A percentile compares a stretch with the other conserved stretches of the same genome.
Evolutionary conservation across 2,329 filamentous ascomycete genomes (phyloP).

Genomic region (Calonectria crousiana): DNA sequence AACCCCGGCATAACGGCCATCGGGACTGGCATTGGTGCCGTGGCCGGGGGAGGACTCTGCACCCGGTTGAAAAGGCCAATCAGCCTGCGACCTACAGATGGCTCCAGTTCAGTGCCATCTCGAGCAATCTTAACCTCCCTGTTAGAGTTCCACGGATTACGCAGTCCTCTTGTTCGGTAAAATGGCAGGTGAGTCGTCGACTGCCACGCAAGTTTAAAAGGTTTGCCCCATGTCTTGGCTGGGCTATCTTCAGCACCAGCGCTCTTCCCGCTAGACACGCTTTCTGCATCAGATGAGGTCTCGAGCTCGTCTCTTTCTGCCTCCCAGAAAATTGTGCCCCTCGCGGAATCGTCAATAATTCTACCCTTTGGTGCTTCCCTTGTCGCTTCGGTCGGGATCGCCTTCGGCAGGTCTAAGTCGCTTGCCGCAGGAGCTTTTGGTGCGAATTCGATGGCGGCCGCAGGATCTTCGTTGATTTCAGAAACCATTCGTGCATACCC

Average conservation of each 20-base stretch:
- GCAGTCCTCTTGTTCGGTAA: conserved; percentile 85
- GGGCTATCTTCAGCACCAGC: conserved; percentile 56
- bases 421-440: conserved; percentile 71
- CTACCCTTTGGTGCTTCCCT: conserved; percentile 83
- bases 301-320: conserved; percentile 71
- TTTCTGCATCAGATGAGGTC: conserved; percentile 59
- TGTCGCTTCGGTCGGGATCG: conserved; percentile 83
- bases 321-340: conserved; percentile 99
- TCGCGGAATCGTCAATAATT: conserved; percentile 91
- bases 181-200: conserved; percentile 88
- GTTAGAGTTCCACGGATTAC: conserved; percentile 96
- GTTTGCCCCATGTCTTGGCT: conserved; percentile 85
- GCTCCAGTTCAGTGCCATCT: conserved; percentile 94
- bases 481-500: conserved; percentile 94
- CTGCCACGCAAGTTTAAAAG: conserved; percentile 91
- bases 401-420: conserved; percentile 78
- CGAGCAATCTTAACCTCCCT: conserved; percentile 95
- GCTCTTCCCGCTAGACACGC: conserved; percentile 54
- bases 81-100: conserved; percentile 80
- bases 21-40: conserved; percentile 47
- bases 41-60: conserved; percentile 53
- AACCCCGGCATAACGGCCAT: conserved; percentile 54
- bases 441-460: conserved; percentile 76
- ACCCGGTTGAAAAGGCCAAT: conserved; percentile 81
- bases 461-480: conserved; percentile 81